Evolutionary conservation across 768 basidiomycete species (phyloP).

Genomic region (Macrocybe gigantea): DNA sequence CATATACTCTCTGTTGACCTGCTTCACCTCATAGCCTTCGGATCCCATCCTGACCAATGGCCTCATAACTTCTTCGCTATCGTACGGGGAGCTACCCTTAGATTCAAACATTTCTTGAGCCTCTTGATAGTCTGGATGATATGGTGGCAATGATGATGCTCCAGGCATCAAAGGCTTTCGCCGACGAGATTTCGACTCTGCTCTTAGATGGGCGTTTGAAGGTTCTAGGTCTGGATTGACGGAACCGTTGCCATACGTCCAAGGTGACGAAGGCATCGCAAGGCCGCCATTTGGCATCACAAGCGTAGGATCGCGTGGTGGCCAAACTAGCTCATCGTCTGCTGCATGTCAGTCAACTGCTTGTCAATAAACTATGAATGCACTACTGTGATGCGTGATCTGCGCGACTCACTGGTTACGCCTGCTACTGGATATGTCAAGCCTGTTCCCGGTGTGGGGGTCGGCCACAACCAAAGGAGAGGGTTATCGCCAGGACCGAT

Average conservation of each 20-base stretch:
- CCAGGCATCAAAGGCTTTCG: constrained; percentile 22
- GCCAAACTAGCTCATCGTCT: constrained; percentile 43
- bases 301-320: constrained; percentile 58
- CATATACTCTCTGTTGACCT: constrained; percentile 59
- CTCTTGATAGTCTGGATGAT: constrained; percentile 65
- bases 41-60: constrained; percentile 60
- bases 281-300: constrained; percentile 33
- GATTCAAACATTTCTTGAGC: constrained; percentile 13
- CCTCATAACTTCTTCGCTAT: constrained; percentile 19
- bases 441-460: constrained; percentile 59
- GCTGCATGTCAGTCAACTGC: constrained; percentile 8
- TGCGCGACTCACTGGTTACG: constrained; percentile 70
- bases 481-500: constrained; percentile 75
- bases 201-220: constrained; percentile 39
- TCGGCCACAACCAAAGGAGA: constrained; percentile 83
- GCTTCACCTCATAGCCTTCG: constrained; percentile 75
- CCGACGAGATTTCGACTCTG: constrained; percentile 10
- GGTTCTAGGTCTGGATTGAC: constrained; percentile 75
- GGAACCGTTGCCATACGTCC: constrained; percentile 77
- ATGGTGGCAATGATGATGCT: constrained; percentile 58
- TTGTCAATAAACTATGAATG: too few relatives aligned
- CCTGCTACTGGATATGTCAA: constrained; percentile 69
- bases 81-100: constrained; percentile 14
- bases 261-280: constrained; percentile 59
- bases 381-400: too few relatives aligned